Conservation (phyloP, 73 alveolate species). For the Tetrahymena thermophila region DNA sequence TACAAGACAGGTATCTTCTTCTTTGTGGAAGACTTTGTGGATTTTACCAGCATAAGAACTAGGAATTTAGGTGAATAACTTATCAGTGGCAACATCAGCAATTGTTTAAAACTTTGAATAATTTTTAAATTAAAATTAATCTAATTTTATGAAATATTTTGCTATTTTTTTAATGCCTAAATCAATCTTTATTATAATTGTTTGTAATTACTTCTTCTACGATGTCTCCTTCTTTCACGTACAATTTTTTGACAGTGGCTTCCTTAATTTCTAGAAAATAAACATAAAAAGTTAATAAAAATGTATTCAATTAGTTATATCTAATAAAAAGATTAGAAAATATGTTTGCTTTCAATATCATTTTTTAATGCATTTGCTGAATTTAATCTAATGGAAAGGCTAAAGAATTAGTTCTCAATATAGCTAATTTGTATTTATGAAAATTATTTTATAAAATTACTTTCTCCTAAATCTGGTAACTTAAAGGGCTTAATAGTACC, state of each 20-base stretch:
- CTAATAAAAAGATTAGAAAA: background rate
- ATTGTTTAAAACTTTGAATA: constrained; percentile 19
- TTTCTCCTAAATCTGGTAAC: constrained; percentile 45
- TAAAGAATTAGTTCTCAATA: background rate
- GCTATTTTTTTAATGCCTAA: background rate
- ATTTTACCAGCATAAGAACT: constrained; percentile 35
- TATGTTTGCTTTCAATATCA: background rate
- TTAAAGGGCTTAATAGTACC: constrained; percentile 31
- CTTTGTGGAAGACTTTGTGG: constrained; percentile 36
- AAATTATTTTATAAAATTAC: background rate
- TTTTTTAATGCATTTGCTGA: background rate
- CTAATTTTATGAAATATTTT: too few species aligned
- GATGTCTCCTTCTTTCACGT: constrained; percentile 34
- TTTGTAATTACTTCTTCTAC: constrained; percentile 19
- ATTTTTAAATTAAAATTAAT: background rate
- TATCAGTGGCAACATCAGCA: constrained; percentile 46
- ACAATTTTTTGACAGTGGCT: constrained; percentile 39
- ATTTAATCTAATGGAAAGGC: background rate
- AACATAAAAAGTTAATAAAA: background rate
- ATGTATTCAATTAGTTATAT: background rate
- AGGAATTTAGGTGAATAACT: constrained; percentile 40
- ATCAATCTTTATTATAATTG: background rate
- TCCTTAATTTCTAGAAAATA: constrained; percentile 27
- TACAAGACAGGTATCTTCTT: constrained; percentile 32
- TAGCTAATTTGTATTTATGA: background rate